Base-by-base conservation (phyloP, 345 rosid genomes). In the Fremontodendron californicum region DNA sequence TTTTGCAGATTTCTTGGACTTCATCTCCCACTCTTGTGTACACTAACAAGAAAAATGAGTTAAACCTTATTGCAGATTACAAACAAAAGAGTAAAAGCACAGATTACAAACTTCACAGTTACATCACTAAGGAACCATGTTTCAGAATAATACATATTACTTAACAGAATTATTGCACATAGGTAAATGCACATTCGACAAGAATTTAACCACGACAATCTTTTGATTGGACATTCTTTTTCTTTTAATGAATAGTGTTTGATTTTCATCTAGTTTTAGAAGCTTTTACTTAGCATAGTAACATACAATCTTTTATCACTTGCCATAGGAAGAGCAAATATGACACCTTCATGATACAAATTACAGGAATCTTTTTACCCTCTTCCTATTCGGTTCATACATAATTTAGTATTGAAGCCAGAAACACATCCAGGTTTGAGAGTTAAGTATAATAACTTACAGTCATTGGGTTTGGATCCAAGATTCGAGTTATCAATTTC, bases 381-480 rank as follows among this genome's bases (percentile, higher is more conserved):
- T 46, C 15, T 49, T 18, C 68, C 29, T 40, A 31, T 40, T 49
- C 39, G 43, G 42, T n/a, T 23, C 43, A 49, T 33, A 35, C 29
- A 42, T 57, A 68, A 27, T 58, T 71, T 10, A 71, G 52, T 23
- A 45, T 5, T 5, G 57, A 57, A 31, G 51, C 55, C 29, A 31
- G 31, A 81, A 80, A 16, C 42, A 60, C 52, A 75, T 11, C 29
- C 2, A 33, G 9, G 58, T 73, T 58, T 33, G 25, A 19, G 18
- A 51, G 40, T n/a, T 29, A 73, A 77, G 29, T 9, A 75, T 40
- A 19, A 5, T 33, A 52, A 85, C 97, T 89, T 83, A 96, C 99
- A 16, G 94, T 92, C 93, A 92, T 88, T 21, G 98, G 98, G 76
- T 91, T 93, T 9, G 98, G 98, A 84, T 93, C 96, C 89, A 96